A percentile compares a stretch with the other conserved stretches of the same genome.
Evolutionary conservation across 345 rosid genomes (phyloP).

Genomic region (Cardamine resedifolia): DNA sequence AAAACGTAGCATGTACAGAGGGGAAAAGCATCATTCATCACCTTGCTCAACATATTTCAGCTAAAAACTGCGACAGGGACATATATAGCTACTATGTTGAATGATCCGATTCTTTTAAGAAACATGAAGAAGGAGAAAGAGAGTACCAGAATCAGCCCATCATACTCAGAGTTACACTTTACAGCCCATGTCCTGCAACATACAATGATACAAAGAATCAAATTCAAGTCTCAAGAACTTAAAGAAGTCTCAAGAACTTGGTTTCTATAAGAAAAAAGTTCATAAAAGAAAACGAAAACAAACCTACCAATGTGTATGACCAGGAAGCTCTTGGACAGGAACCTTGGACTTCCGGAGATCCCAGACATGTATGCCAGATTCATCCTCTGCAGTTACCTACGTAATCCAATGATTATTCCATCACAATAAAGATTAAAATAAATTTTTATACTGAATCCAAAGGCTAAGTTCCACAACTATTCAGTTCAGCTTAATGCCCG

Average conservation of each 20-base stretch:
- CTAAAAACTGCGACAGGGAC: neutral
- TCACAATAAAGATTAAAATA: neutral
- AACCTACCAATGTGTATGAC: slow-evolving; percentile 81
- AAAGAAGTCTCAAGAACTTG: too few species aligned
- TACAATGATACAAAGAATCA: too few species aligned
- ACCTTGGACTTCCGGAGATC: slow-evolving; percentile 66
- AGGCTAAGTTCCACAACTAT: slow-evolving; percentile 4
- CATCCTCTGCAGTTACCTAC: slow-evolving; percentile 80
- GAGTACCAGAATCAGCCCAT: slow-evolving; percentile 72
- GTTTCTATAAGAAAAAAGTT: slow-evolving; percentile 4
- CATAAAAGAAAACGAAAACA: slow-evolving; percentile 11
- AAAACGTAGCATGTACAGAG: slow-evolving; percentile 1
- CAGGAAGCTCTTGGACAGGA: slow-evolving; percentile 73
- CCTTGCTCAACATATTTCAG: neutral
- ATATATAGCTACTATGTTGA: neutral
- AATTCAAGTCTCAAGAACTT: slow-evolving; percentile 2
- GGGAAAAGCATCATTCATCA: neutral
- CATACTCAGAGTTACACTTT: slow-evolving; percentile 77
- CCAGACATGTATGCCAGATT: slow-evolving; percentile 75
- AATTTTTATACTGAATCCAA: neutral
- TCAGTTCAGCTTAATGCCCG: neutral
- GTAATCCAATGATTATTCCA: neutral
- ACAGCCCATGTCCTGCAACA: slow-evolving; percentile 96
- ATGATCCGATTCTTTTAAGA: neutral
- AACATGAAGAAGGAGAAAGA: slow-evolving; percentile 35